Conservation (phyloP, 1,284 basidiomycete species). For the Cryptococcus sp. region DNA sequence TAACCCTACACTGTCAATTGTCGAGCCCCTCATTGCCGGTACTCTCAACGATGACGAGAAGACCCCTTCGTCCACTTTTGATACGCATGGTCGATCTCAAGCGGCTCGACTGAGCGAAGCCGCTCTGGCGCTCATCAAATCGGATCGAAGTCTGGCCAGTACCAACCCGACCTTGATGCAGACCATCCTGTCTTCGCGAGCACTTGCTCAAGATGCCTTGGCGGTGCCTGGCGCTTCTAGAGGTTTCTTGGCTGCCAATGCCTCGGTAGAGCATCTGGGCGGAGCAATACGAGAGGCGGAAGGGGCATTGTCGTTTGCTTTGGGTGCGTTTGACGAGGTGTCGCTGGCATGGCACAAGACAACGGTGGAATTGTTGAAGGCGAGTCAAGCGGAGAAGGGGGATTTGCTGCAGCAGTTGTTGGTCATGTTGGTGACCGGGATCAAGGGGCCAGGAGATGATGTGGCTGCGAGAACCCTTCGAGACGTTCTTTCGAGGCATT, state of each 20-base stretch:
- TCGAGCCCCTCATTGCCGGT: constrained; percentile 51
- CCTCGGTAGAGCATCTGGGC: constrained; percentile 47
- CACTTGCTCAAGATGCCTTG: constrained; percentile 49
- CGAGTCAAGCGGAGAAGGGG: constrained; percentile 8
- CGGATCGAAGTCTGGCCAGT: constrained; percentile 60
- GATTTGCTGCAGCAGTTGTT: constrained; percentile 36
- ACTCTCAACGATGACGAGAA: constrained; percentile 5
- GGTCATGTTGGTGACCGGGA: constrained; percentile 32
- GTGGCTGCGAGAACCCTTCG: constrained; percentile 57
- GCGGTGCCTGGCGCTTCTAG: constrained; percentile 51
- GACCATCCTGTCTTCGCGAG: constrained; percentile 32
- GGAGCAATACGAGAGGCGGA: constrained; percentile 54
- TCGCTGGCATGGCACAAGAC: constrained; percentile 51
- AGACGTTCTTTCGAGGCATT: constrained; percentile 56
- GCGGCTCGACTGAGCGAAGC: constrained; percentile 64
- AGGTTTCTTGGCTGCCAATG: constrained; percentile 51
- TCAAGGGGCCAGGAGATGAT: constrained; percentile 46
- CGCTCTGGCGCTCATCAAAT: constrained; percentile 56
- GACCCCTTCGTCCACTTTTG: constrained; percentile 31
- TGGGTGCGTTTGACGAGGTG: constrained; percentile 52
- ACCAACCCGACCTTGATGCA: constrained; percentile 19
- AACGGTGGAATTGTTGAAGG: constrained; percentile 46
- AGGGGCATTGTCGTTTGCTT: constrained; percentile 62
- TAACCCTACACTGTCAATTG: constrained; percentile 58
- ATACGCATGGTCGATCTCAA: constrained; percentile 45